These are phyloP conservation scores for Phylloporus sp. DNA, from an alignment of 768 basidiomycete genomes.

Conservation along the genomic window DNA sequence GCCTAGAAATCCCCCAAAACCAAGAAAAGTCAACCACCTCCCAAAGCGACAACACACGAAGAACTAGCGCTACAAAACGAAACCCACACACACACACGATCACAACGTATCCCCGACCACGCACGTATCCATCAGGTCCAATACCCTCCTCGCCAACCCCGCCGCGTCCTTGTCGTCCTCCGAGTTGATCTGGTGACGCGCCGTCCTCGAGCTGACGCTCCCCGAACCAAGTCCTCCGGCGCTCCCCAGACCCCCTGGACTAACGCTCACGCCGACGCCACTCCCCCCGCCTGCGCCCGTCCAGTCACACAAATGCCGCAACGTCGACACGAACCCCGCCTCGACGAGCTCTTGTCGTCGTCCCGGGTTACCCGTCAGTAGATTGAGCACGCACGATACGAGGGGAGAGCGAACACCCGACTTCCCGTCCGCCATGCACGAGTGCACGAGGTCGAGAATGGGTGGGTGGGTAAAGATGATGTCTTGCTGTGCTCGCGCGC, in stretches of 20 bases:
- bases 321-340: constrained; percentile 41
- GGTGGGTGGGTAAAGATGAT: constrained; percentile 47
- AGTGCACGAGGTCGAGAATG: constrained; percentile 51
- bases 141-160: constrained; percentile 48
- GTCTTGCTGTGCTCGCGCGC: constrained; percentile 44
- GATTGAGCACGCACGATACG: constrained; percentile 52
- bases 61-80: background rate
- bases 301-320: constrained; percentile 42
- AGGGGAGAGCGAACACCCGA: constrained; percentile 57
- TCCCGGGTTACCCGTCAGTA: constrained; percentile 41
- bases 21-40: no score
- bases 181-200: constrained; percentile 35
- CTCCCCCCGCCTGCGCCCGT: constrained; percentile 15
- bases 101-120: constrained; percentile 23
- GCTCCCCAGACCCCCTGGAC: constrained; percentile 25
- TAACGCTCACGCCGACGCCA: constrained; percentile 23
- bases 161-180: constrained; percentile 62
- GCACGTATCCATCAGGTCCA: constrained; percentile 42
- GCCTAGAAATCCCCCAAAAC: no score
- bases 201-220: background rate
- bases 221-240: constrained; percentile 5
- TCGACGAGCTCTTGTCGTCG: constrained; percentile 38
- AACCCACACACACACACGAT: background rate
- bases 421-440: constrained; percentile 54
- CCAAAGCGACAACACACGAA: background rate